phyloP scores from a whole-genome alignment of 495 filamentous ascomycete species.

The Podospora australis region DNA sequence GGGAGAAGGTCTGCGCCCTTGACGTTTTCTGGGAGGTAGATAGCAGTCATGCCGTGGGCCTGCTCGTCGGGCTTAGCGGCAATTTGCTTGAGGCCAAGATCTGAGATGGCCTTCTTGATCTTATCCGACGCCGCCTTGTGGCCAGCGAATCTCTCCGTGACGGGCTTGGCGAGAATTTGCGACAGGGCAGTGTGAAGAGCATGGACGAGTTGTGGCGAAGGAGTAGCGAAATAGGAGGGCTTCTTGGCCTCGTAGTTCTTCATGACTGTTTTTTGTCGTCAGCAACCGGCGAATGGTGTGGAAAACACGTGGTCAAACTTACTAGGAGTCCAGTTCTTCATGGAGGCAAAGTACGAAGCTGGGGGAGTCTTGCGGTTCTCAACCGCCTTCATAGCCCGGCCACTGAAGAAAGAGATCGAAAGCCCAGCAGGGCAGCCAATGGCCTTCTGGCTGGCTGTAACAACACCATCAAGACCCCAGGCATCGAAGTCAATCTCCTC shows the following conservation, averaged over 20 bases:
- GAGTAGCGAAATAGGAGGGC: constrained; percentile 95
- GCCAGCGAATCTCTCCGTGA: constrained; percentile 70
- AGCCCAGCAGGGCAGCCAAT: constrained; percentile 92
- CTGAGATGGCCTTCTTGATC: constrained; percentile 72
- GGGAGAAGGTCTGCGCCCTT: constrained; percentile 76
- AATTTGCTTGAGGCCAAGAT: constrained; percentile 79
- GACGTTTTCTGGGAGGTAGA: constrained; percentile 84
- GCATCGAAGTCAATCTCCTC: constrained; percentile 94
- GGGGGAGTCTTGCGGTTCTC: constrained; percentile 72
- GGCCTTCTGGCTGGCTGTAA: constrained; percentile 93
- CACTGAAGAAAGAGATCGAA: constrained; percentile 86
- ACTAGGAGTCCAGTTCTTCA: constrained; percentile 96
- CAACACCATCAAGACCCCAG: constrained; percentile 86
- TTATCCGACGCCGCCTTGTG: constrained; percentile 71
- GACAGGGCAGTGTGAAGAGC: constrained; percentile 89
- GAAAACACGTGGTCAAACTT: constrained; percentile 16
- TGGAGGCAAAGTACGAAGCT: constrained; percentile 83
- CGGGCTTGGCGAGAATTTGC: constrained; percentile 73
- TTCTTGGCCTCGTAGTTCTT: constrained; percentile 97
- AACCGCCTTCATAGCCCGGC: constrained; percentile 77
- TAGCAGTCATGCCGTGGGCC: constrained; percentile 95
- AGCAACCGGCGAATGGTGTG: background rate
- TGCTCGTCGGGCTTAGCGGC: constrained; percentile 80
- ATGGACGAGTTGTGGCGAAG: constrained; percentile 87
- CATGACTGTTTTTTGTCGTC: constrained; percentile 56